These are phyloP conservation scores for Rhynchosporium graminicola DNA, from an alignment of 2,329 filamentous ascomycete genomes.

Conservation along the genomic window DNA sequence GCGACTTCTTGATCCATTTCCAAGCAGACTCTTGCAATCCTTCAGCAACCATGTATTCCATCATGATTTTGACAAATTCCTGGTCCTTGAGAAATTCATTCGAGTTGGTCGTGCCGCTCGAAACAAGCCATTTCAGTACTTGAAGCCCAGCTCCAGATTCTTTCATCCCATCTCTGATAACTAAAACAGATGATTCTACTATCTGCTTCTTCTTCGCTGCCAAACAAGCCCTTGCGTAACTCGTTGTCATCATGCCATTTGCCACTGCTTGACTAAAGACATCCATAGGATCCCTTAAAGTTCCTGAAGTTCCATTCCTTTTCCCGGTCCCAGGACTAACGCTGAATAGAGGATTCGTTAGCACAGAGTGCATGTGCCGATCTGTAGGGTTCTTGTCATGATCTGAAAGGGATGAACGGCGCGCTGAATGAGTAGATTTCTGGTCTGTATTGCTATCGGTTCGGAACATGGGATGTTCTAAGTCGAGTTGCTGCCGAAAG, in stretches of 20 bases:
- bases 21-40: conserved; percentile 35
- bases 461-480: conserved; percentile 46
- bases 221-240: conserved; percentile 34
- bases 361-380: conserved; percentile 50
- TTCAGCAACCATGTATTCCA: conserved; percentile 40
- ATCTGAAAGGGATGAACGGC: conserved; percentile 21
- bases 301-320: not conserved
- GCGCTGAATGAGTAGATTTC: conserved; percentile 26
- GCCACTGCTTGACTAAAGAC: conserved; percentile 38
- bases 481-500: conserved; percentile 63
- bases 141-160: conserved; percentile 38
- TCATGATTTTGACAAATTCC: conserved; percentile 30
- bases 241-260: conserved; percentile 37
- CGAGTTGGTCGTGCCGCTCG: conserved; percentile 34
- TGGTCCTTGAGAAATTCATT: conserved; percentile 32
- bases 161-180: conserved; percentile 32
- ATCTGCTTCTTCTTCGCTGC: conserved; percentile 30
- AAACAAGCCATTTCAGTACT: conserved; percentile 39
- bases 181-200: conserved; percentile 23
- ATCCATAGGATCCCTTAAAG: conserved; percentile 34
- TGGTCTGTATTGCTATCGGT: conserved; percentile 1
- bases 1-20: conserved; percentile 34
- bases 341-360: conserved; percentile 52
- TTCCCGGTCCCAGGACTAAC: not conserved
- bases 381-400: conserved; percentile 41